phyloP scores from a whole-genome alignment of 75 land plant species.

The Pinus albicaulis region DNA sequence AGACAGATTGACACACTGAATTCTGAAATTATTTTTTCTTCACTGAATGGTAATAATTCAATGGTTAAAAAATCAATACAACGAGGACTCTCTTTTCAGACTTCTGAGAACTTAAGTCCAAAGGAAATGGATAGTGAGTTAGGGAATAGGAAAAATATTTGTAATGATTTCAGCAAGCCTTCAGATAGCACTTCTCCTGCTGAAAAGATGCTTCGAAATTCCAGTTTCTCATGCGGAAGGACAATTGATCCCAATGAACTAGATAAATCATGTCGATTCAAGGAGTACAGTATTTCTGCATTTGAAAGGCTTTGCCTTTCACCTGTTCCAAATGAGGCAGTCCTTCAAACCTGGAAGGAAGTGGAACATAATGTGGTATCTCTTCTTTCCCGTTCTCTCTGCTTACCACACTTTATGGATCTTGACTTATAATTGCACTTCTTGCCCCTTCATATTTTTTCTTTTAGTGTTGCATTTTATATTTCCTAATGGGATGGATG shows the following conservation, averaged over 20 bases:
- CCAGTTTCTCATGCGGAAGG: not conserved
- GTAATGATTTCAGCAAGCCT: not conserved
- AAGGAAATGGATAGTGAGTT: not conserved
- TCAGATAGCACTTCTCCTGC: not conserved
- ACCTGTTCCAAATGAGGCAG: not conserved
- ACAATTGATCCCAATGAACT: not conserved
- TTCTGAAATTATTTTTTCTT: not conserved
- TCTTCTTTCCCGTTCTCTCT: not conserved
- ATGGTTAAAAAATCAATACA: constrained; percentile 1
- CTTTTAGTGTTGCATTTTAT: not conserved
- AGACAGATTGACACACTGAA: not conserved
- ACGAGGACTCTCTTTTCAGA: not conserved
- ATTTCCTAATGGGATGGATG: too few species aligned
- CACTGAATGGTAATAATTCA: not conserved
- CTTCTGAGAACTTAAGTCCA: not conserved
- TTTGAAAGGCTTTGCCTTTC: constrained; percentile 8
- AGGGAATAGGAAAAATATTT: not conserved
- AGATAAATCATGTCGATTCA: not conserved
- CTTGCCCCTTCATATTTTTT: not conserved
- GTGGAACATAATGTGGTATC: constrained; percentile 2
- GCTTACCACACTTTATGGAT: not conserved
- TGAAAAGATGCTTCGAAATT: not conserved
- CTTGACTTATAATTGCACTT: not conserved
- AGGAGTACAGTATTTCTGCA: constrained; percentile 6
- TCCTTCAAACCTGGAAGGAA: constrained; percentile 1